Conservation (phyloP, 164 flowering plant genomes). For the Amborella trichopoda region DNA sequence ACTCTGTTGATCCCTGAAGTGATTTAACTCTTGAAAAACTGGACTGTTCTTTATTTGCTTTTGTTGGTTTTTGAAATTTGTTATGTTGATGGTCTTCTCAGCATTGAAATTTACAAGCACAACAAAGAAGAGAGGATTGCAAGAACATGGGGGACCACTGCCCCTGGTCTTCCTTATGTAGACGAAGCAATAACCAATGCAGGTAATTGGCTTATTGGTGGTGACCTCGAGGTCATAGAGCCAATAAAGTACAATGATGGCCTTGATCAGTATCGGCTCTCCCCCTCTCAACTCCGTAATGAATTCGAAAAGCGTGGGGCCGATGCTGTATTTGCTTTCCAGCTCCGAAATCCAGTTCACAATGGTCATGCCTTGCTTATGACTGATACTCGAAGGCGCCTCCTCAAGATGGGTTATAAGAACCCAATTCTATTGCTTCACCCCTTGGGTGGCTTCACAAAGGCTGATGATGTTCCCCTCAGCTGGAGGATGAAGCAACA, state of each 20-base stretch:
- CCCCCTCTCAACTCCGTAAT: conserved; percentile 68
- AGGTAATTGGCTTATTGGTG: conserved; percentile 87
- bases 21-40: too few species aligned
- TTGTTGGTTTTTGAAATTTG: too few species aligned
- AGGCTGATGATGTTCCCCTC: conserved; percentile 96
- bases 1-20: too few species aligned
- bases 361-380: conserved; percentile 98
- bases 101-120: conserved; percentile 91
- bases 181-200: conserved; percentile 51
- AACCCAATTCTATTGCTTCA: conserved; percentile 87
- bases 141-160: conserved; percentile 89
- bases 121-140: conserved; percentile 82
- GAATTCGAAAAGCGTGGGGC: conserved; percentile 67
- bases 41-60: too few species aligned
- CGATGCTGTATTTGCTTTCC: conserved; percentile 96
- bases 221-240: conserved; percentile 77
- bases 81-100: conserved; percentile 13
- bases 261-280: conserved; percentile 72
- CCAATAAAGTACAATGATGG: conserved; percentile 77
- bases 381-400: conserved; percentile 89
- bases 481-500: conserved; percentile 93
- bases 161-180: conserved; percentile 75
- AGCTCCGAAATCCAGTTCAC: conserved; percentile 90
- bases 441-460: conserved; percentile 94
- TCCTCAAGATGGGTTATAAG: conserved; percentile 91